Evolutionary conservation across 2,329 filamentous ascomycete species (phyloP).

Genomic region (Pseudocercospora ulei): DNA sequence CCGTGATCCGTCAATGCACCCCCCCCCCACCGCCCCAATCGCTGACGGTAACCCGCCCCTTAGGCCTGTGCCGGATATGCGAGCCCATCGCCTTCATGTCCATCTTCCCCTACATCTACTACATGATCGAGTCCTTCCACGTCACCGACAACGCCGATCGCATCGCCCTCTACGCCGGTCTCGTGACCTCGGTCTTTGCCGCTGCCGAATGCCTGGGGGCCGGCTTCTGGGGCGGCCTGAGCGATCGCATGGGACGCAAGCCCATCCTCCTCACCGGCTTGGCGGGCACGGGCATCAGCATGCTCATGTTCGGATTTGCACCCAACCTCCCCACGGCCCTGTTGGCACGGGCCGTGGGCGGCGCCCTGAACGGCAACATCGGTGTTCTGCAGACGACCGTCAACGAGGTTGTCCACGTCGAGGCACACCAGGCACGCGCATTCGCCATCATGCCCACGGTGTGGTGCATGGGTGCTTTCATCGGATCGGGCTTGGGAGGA

Average conservation of each 20-base stretch:
- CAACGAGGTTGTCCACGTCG: slow-evolving; percentile 81
- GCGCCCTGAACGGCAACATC: slow-evolving; percentile 90
- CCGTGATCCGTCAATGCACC: not conserved
- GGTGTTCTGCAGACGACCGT: slow-evolving; percentile 92
- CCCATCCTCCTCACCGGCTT: slow-evolving; percentile 85
- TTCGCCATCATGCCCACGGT: slow-evolving; percentile 98
- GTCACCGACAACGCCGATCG: slow-evolving; percentile 67
- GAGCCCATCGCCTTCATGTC: slow-evolving; percentile 99
- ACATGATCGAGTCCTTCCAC: slow-evolving; percentile 88
- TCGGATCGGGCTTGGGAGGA: slow-evolving; percentile 85
- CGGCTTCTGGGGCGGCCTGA: slow-evolving; percentile 84
- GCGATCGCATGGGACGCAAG: slow-evolving; percentile 84
- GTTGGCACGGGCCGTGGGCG: slow-evolving; percentile 77
- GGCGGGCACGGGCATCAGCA: slow-evolving; percentile 81
- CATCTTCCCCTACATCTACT: slow-evolving; percentile 96
- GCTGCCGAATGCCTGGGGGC: slow-evolving; percentile 91
- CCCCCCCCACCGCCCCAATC: not conserved
- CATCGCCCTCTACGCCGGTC: slow-evolving; percentile 85
- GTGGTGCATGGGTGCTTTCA: slow-evolving; percentile 93
- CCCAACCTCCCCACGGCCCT: slow-evolving; percentile 72
- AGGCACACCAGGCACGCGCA: slow-evolving; percentile 86
- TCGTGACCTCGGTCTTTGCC: slow-evolving; percentile 93
- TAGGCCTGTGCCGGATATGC: slow-evolving; percentile 72
- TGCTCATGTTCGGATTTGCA: slow-evolving; percentile 84
- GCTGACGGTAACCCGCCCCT: slow-evolving; percentile 9